These are phyloP conservation scores for Arctium minus DNA, from an alignment of 129 eudicot species.

Conservation along the genomic window DNA sequence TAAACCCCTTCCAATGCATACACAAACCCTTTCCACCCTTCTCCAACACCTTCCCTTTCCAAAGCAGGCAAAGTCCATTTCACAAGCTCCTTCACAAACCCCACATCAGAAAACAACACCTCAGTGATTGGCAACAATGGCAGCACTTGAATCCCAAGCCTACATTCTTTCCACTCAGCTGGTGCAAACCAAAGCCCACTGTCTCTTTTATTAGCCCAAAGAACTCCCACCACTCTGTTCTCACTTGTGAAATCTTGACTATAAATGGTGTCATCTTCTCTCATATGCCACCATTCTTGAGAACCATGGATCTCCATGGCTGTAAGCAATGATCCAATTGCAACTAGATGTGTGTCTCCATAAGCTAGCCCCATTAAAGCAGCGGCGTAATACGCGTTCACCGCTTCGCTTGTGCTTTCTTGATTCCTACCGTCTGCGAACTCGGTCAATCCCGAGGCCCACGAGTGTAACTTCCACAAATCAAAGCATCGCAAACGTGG, in stretches of 20 bases:
- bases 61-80: conserved; percentile 75
- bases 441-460: conserved; percentile 86
- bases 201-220: conserved; percentile 85
- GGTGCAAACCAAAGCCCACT: conserved; percentile 99
- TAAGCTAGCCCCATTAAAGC: conserved; percentile 90
- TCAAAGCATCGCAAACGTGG: conserved; percentile 81
- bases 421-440: conserved; percentile 74
- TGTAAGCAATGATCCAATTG: conserved; percentile 60
- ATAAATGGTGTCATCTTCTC: conserved; percentile 55
- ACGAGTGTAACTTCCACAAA: conserved; percentile 82
- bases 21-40: conserved; percentile 93
- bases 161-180: conserved; percentile 65
- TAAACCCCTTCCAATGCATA: conserved; percentile 84
- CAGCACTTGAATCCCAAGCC: conserved; percentile 80
- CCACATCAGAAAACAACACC: conserved; percentile 59
- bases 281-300: conserved; percentile 82
- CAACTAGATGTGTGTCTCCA: conserved; percentile 71
- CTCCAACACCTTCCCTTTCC: conserved; percentile 76
- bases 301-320: conserved; percentile 81
- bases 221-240: conserved; percentile 74
- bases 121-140: conserved; percentile 77
- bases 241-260: conserved; percentile 54
- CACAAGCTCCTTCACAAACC: conserved; percentile 59
- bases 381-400: conserved; percentile 83
- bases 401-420: conserved; percentile 95